Percentiles rank a stretch among this genome's conserved stretches.
phyloP scores from a whole-genome alignment of 75 land plant genomes.

The Selaginella tamariscina region DNA sequence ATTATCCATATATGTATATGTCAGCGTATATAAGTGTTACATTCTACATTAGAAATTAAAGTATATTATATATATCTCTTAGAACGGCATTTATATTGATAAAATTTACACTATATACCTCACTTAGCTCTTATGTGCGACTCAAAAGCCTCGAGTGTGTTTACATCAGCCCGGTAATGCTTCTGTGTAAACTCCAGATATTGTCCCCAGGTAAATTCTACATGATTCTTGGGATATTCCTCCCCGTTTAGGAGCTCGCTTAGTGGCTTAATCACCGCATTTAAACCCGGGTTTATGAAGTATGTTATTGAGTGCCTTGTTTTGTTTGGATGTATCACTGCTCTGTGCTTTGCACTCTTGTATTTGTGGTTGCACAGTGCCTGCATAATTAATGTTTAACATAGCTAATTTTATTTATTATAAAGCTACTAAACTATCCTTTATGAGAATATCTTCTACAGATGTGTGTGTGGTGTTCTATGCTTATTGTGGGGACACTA shows the following conservation, averaged over 20 bases:
- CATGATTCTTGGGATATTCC: neutral
- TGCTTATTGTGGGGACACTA: too few species aligned
- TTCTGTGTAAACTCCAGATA: slow-evolving; percentile 61
- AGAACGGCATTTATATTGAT: too few species aligned
- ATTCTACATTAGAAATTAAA: too few species aligned
- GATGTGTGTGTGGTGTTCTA: neutral
- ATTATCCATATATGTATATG: too few species aligned
- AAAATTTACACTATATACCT: too few species aligned
- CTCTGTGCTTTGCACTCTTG: neutral
- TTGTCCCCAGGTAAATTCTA: slow-evolving; percentile 56
- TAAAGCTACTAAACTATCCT: too few species aligned
- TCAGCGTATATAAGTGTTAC: too few species aligned
- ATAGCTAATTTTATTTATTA: too few species aligned
- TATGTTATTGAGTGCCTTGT: neutral
- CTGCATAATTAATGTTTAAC: too few species aligned
- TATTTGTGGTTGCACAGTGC: neutral
- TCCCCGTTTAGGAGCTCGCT: neutral
- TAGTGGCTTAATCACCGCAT: neutral
- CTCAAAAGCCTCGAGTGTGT: slow-evolving; percentile 45
- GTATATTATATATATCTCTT: too few species aligned
- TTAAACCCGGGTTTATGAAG: neutral
- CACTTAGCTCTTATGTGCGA: too few species aligned
- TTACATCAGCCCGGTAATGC: slow-evolving; percentile 64
- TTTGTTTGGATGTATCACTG: neutral
- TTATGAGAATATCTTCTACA: too few species aligned